Evolutionary conservation across 1,284 basidiomycete genomes (phyloP), one percentile per base, ranked within the genome.

Genomic region (Melampsora larici-populina): DNA sequence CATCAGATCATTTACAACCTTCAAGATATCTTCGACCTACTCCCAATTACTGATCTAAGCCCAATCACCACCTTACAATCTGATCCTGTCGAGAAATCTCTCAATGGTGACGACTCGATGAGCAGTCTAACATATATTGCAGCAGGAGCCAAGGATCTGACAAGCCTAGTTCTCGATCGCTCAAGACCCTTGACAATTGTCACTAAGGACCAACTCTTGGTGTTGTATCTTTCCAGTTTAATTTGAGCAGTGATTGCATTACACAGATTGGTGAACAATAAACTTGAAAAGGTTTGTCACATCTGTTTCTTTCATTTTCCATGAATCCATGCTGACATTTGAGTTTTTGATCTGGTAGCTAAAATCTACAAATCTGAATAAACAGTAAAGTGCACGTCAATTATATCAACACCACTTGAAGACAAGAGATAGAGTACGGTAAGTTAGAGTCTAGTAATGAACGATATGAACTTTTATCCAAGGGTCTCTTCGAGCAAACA

Each of bases 1-100:
- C 96, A 98, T 85, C 92, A 96, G 85, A 94, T 99, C 82, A 87
- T 96, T 40, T 97, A 97, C 83, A 90, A 97, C 85, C 87, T 99
- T 9, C 96, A 99, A 84, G 96, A 98, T 84, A 92, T 94, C 75
- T 89, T 98, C 80, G 97, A 97, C 83, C 87, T 98, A 26, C 87
- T 98, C 9, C 96, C 96, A 0, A 82, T 83, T 69, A 65, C 71
- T 43, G 91, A 95, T 84, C 86, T 95, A 70, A 76, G 49, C n/a
- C 75, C 75, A 48, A 43, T 6, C 46, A 11, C 33, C 48, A 33
- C 18, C 2, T 24, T 9, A 88, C 88, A 62, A 79, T 79, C 15
- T 64, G 66, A n/a, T 63, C 70, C 2, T 31, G 78, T 63, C 46
- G 69, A 33, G 51, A 29, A n/a, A 40, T 31, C 24, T 36, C 55